Evolutionary conservation across 192 early-diverging fungal species (phyloP).

Genomic region (Phlyctochytrium planicorne): DNA sequence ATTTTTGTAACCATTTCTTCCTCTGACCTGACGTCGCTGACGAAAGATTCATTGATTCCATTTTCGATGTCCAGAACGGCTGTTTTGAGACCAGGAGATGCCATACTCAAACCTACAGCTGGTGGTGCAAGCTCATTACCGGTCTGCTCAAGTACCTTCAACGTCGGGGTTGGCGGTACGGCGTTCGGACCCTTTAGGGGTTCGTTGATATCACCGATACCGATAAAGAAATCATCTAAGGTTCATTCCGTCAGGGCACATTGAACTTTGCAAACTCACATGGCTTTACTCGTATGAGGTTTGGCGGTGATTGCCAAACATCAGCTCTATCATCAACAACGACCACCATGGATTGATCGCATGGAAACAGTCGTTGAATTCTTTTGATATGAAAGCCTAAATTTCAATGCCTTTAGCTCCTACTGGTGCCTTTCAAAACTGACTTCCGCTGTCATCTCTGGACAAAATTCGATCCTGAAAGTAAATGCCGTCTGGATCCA

Average conservation of each 20-base stretch:
- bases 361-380: constrained; percentile 85
- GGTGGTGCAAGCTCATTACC: neutral
- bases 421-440: constrained; percentile 10
- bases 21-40: neutral
- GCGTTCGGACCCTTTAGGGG: constrained; percentile 13
- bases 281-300: constrained; percentile 84
- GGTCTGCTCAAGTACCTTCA: neutral
- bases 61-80: neutral
- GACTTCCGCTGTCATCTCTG: constrained; percentile 88
- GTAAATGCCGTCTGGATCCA: constrained; percentile 77
- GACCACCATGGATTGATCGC: constrained; percentile 93
- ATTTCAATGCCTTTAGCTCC: neutral
- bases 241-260: neutral
- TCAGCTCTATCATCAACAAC: constrained; percentile 94
- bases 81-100: neutral
- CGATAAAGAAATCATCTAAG: constrained; percentile 88
- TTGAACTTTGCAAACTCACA: constrained; percentile 53
- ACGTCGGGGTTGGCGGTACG: neutral
- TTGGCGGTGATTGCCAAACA: constrained; percentile 89
- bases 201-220: constrained; percentile 94
- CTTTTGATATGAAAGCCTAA: constrained; percentile 74
- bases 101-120: neutral
- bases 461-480: constrained; percentile 91
- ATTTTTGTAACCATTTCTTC: neutral
- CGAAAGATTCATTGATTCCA: constrained; percentile 7